These are phyloP conservation scores for Lineolata rhizophorae DNA, from an alignment of 495 filamentous ascomycete genomes.

Conservation along the genomic window DNA sequence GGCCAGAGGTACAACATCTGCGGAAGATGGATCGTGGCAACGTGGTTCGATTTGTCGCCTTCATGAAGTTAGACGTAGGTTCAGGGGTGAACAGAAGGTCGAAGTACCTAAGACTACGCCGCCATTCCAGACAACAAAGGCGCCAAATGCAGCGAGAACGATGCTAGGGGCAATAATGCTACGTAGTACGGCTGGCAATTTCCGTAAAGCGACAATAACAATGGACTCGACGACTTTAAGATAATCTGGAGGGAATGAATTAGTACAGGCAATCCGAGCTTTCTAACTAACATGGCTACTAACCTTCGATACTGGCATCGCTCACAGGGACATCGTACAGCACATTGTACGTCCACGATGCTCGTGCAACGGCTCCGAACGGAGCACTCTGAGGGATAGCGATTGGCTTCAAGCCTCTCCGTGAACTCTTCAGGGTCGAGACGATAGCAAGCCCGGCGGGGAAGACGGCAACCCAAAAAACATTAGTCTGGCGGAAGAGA, in stretches of 20 bases:
- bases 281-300: constrained; percentile 14
- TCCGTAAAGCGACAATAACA: constrained; percentile 28
- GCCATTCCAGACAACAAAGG: constrained; percentile 68
- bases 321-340: constrained; percentile 38
- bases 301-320: constrained; percentile 19
- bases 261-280: not conserved
- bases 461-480: constrained; percentile 84
- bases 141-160: constrained; percentile 43
- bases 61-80: constrained; percentile 5
- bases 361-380: not conserved
- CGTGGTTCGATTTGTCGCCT: constrained; percentile 88
- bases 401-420: constrained; percentile 1
- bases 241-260: constrained; percentile 26
- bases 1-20: constrained; percentile 94
- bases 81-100: constrained; percentile 1
- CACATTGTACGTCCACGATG: constrained; percentile 13
- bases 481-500: constrained; percentile 77
- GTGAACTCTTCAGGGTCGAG: constrained; percentile 13
- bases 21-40: constrained; percentile 66
- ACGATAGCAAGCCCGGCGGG: constrained; percentile 55
- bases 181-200: constrained; percentile 24
- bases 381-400: not conserved
- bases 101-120: constrained; percentile 65
- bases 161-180: constrained; percentile 43
- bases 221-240: constrained; percentile 36